Evolutionary conservation across 1,284 basidiomycete genomes (phyloP), one percentile per base, ranked within the genome.

Genomic region (Phlebopus sp.): DNA sequence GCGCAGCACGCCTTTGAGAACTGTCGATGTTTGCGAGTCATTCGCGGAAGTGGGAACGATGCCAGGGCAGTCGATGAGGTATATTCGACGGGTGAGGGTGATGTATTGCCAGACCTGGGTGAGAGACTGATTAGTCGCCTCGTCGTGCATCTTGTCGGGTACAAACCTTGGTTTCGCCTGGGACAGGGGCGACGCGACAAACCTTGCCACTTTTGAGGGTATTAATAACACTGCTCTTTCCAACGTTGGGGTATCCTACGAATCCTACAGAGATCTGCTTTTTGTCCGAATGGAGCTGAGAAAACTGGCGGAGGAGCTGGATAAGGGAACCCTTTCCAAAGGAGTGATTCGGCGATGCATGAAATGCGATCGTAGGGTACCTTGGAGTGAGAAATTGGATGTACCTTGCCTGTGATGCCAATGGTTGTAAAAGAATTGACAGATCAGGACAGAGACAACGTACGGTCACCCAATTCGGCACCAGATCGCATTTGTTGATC

Each of bases 261-360:
- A 99, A 93, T 9, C 96, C 96, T 54, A 99, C 93, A 29, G 92
- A 96, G 64, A 99, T 98, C 70, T 99, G 96, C 73, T 98, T 99
- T 78, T 97, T 97, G 77, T 99, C 97, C 11, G 93, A 92, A 71
- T 98, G 96, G 31, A 99, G 81, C 54, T 92, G 91, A 9, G 93
- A 92, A 70, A 99, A 99, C 67, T 99, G 96, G 29, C 97, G 86
- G 37, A 99, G 79, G 31, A 99, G 82, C 69, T 97, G 94, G 62
- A 99, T 99, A 52, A 99, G 84, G 27, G 95, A 93, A 27, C 96
- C 97, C 72, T 98, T 98, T 55, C 95, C 96, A 63, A 98, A 99
- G 4, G 96, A 97, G 73, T 99, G 96, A 70, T 97, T 98, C 53
- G 97, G 95, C 13, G 93, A 97, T 1, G 97, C 97, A 68, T 99